Percentiles rank a stretch among this genome's conserved stretches.
Evolutionary conservation across 768 basidiomycete species (phyloP).

Genomic region (Lentinula boryana): DNA sequence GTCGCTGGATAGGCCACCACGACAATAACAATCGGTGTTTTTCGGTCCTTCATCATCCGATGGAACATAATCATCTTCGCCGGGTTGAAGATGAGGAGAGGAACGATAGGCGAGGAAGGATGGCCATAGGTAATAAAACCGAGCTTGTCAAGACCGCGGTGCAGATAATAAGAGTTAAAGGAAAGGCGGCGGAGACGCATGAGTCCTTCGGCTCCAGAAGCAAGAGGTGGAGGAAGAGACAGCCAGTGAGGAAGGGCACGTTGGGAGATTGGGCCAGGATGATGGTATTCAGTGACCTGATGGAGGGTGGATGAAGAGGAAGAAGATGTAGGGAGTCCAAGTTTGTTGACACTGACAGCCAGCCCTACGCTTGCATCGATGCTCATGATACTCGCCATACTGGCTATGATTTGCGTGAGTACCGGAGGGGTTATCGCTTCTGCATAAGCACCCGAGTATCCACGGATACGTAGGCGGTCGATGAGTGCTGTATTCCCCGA

Average conservation of each 20-base stretch:
- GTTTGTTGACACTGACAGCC: neutral
- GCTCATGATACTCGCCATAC: constrained; percentile 98
- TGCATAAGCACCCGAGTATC: constrained; percentile 80
- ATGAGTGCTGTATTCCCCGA: constrained; percentile 78
- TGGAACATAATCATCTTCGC: constrained; percentile 94
- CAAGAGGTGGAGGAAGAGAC: constrained; percentile 60
- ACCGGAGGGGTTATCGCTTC: constrained; percentile 91
- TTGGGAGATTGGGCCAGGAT: constrained; percentile 68
- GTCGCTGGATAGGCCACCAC: constrained; percentile 92
- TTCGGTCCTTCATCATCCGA: constrained; percentile 76
- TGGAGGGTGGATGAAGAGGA: constrained; percentile 12
- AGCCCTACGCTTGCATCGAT: constrained; percentile 26
- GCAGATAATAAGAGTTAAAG: constrained; percentile 93
- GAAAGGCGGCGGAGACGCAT: constrained; percentile 82
- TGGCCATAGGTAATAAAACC: constrained; percentile 97
- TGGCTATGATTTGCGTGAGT: constrained; percentile 83
- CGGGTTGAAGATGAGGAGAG: constrained; percentile 85
- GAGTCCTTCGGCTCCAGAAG: constrained; percentile 80
- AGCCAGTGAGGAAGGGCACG: constrained; percentile 74
- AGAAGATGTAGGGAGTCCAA: constrained; percentile 13
- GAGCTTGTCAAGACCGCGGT: constrained; percentile 77
- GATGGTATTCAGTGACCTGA: constrained; percentile 26
- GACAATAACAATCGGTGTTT: constrained; percentile 81
- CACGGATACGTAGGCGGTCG: constrained; percentile 72
- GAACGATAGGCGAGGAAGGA: constrained; percentile 88